Evolutionary conservation across 2,329 filamentous ascomycete species (phyloP).

Genomic region (Trichoderma endophyticum): DNA sequence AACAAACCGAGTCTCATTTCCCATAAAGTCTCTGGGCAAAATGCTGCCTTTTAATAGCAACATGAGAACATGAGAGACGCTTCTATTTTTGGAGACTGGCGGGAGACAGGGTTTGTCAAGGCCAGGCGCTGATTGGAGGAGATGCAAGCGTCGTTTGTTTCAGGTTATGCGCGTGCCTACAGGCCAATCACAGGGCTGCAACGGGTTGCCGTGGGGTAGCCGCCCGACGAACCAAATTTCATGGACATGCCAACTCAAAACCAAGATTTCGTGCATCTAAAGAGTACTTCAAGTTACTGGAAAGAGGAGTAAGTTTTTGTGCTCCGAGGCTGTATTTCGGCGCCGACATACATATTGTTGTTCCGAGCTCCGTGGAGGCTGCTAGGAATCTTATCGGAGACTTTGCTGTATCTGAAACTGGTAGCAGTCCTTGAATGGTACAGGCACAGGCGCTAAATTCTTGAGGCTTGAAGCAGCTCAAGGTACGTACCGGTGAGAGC

Average conservation of each 20-base stretch:
- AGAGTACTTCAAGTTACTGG: neutral
- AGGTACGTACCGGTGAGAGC: too few relatives aligned
- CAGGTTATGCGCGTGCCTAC: slow-evolving; percentile 23
- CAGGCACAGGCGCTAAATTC: neutral
- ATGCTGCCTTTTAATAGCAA: neutral
- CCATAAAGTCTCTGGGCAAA: neutral
- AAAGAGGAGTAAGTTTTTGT: neutral
- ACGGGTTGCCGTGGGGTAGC: neutral
- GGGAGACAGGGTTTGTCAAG: neutral
- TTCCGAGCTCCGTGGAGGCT: neutral
- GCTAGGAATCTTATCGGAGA: neutral
- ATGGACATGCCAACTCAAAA: neutral
- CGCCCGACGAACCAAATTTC: neutral
- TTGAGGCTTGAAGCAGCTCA: neutral
- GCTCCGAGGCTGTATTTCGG: neutral
- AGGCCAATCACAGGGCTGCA: slow-evolving; percentile 20
- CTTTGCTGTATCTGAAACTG: neutral
- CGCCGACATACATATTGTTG: neutral
- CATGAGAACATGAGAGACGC: neutral
- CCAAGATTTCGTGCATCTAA: neutral
- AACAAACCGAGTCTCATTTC: neutral
- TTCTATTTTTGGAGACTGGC: slow-evolving; percentile 24
- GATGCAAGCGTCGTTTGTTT: slow-evolving; percentile 21
- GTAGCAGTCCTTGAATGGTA: neutral
- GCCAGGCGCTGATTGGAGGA: slow-evolving; percentile 20